Evolutionary conservation across 257 asterid genomes (phyloP).

Genomic region (Solanum appendiculatum): DNA sequence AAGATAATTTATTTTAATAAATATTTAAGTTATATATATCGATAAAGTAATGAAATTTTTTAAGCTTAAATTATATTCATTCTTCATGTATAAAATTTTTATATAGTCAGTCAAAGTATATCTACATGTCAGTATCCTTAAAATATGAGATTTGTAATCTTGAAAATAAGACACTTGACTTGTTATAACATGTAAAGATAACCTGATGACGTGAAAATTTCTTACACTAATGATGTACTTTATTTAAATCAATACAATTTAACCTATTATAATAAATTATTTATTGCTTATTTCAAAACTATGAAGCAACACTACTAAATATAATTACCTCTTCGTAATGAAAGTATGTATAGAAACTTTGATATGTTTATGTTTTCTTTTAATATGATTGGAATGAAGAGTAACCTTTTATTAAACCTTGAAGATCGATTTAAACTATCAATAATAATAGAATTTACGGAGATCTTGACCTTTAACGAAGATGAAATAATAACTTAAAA

Average conservation of each 20-base stretch:
- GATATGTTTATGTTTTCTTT: no score
- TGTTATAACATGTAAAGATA: not conserved
- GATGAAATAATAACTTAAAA: not conserved
- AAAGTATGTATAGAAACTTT: no score
- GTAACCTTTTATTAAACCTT: no score
- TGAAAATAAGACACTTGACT: not conserved
- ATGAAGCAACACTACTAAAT: no score
- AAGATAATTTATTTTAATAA: not conserved
- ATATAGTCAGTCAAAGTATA: not conserved
- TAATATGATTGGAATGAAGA: no score
- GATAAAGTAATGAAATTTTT: not conserved
- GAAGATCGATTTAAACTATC: no score
- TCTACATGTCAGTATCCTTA: not conserved
- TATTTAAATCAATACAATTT: no score
- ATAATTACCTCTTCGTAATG: no score
- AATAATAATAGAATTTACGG: no score
- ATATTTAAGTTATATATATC: not conserved
- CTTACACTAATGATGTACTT: not conserved
- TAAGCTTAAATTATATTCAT: not conserved
- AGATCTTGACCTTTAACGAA: no score
- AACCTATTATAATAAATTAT: no score
- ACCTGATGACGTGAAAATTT: not conserved
- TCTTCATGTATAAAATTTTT: not conserved
- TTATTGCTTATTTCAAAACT: no score
- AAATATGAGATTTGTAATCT: not conserved